phyloP scores from a whole-genome alignment of 495 filamentous ascomycete genomes.

The Tetracladium setigerum region DNA sequence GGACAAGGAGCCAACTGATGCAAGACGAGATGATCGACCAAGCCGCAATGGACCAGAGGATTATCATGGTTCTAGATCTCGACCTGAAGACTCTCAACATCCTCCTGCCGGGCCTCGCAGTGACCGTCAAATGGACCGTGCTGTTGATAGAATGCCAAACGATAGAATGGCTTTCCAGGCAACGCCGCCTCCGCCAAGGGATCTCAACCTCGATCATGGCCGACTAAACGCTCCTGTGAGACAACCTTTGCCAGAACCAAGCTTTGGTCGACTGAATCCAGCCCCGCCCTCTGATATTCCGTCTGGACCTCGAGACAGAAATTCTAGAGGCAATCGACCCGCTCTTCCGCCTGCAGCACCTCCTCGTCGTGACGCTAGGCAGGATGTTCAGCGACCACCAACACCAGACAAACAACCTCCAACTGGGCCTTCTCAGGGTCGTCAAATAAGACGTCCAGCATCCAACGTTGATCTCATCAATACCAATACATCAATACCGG shows the following conservation, averaged over 20 bases:
- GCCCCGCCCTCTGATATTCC: conserved; percentile 51
- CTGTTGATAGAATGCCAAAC: neutral
- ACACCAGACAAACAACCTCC: conserved; percentile 22
- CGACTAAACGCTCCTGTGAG: conserved; percentile 38
- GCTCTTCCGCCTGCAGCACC: conserved; percentile 5
- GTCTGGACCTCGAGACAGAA: conserved; percentile 48
- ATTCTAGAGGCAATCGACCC: conserved; percentile 13
- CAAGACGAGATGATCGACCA: conserved; percentile 38
- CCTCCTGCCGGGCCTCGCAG: conserved; percentile 27
- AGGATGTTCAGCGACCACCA: conserved; percentile 15
- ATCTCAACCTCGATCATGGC: conserved; percentile 45
- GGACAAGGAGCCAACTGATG: conserved; percentile 28
- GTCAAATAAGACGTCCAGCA: conserved; percentile 12
- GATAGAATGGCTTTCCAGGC: conserved; percentile 20
- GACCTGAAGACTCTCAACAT: conserved; percentile 26
- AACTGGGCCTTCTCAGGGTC: conserved; percentile 19
- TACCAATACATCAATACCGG: conserved; percentile 2
- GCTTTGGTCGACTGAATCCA: conserved; percentile 51
- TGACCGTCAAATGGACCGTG: conserved; percentile 12
- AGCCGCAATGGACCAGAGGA: conserved; percentile 17
- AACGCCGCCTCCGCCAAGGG: conserved; percentile 22
- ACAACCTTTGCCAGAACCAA: conserved; percentile 48
- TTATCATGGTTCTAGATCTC: conserved; percentile 23
- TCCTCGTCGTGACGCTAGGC: conserved; percentile 11
- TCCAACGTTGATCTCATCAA: conserved; percentile 9